phyloP scores from a whole-genome alignment of 768 basidiomycete genomes.

The Daedaleopsis nitida region DNA sequence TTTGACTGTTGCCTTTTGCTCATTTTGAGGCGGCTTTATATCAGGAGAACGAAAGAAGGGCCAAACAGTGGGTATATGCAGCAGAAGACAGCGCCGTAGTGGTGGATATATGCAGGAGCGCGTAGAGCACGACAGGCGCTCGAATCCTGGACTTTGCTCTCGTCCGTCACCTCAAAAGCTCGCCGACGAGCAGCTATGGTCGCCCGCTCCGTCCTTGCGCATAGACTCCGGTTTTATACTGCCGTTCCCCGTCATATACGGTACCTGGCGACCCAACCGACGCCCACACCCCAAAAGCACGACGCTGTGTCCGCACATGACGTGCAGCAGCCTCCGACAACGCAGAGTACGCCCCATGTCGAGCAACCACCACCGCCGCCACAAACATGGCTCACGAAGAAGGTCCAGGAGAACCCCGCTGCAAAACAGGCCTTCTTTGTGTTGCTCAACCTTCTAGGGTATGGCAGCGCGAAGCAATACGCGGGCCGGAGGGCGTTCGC shows the following conservation, averaged over 20 bases:
- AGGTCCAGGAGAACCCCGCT: slow-evolving; percentile 51
- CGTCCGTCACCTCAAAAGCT: not conserved
- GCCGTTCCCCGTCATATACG: not conserved
- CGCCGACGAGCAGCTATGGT: slow-evolving; percentile 9
- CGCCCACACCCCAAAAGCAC: not conserved
- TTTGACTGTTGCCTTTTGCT: not conserved
- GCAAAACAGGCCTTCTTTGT: slow-evolving; percentile 48
- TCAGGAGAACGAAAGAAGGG: not conserved
- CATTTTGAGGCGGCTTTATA: not conserved
- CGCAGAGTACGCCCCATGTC: not conserved
- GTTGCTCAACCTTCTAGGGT: slow-evolving; percentile 57
- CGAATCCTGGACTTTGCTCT: not conserved
- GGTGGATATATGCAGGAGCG: not conserved
- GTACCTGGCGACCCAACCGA: not conserved
- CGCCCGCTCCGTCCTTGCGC: slow-evolving; percentile 13
- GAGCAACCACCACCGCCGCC: slow-evolving; percentile 4
- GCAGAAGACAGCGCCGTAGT: not conserved
- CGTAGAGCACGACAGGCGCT: too few species aligned
- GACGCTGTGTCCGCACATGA: not conserved
- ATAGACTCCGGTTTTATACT: slow-evolving; percentile 2
- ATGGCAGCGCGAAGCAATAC: slow-evolving; percentile 60
- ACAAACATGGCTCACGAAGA: slow-evolving; percentile 53
- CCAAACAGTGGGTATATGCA: not conserved
- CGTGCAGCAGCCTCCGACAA: not conserved
- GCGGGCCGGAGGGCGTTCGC: slow-evolving; percentile 60